phyloP scores from a whole-genome alignment of 202 grass and related monocot genomes.

The Carex arenaria region DNA sequence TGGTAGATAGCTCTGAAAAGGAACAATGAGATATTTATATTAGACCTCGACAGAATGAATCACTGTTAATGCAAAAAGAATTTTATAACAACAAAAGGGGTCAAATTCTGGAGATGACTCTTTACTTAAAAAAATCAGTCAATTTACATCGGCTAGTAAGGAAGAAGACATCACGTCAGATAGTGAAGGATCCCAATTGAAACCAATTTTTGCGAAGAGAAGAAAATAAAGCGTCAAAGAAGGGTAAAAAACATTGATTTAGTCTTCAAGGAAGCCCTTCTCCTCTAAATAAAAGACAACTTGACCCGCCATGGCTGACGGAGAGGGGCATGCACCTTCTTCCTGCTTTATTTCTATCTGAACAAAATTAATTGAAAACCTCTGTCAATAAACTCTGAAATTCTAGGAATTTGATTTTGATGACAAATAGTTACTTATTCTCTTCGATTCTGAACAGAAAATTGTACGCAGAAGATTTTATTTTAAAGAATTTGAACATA shows the following conservation, averaged over 20 bases:
- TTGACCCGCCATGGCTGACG: conserved; percentile 59
- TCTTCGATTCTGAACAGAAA: neutral
- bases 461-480: neutral
- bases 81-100: neutral
- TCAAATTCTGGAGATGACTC: neutral
- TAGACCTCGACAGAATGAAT: neutral
- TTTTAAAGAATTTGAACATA: neutral
- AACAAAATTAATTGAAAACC: neutral
- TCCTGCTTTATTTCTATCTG: conserved; percentile 95
- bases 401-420: neutral
- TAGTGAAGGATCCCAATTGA: neutral
- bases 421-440: neutral
- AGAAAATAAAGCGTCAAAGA: neutral
- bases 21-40: neutral
- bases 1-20: neutral
- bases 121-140: neutral
- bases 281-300: conserved; percentile 90
- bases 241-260: neutral
- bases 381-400: neutral
- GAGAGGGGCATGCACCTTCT: conserved; percentile 68
- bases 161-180: neutral
- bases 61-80: neutral
- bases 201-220: neutral
- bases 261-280: conserved; percentile 80
- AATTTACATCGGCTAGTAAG: neutral